Evolutionary conservation across 495 filamentous ascomycete genomes (phyloP).

Genomic region (Umbilicaria muhlenbergii): DNA sequence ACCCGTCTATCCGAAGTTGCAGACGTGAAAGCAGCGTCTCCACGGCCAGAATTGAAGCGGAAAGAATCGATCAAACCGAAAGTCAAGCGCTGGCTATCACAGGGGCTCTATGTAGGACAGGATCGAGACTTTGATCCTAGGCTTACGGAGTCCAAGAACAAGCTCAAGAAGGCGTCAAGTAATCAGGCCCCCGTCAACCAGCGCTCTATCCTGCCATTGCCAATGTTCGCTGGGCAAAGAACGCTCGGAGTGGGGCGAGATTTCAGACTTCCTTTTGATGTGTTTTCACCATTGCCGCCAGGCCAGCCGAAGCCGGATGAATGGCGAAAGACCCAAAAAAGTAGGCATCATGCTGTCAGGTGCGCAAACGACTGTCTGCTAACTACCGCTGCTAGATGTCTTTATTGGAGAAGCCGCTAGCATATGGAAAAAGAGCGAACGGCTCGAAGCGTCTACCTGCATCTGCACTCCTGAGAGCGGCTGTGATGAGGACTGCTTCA

Average conservation of each 20-base stretch:
- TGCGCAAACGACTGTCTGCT: slow-evolving; percentile 1
- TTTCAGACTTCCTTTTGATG: slow-evolving; percentile 77
- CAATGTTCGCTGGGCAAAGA: slow-evolving; percentile 47
- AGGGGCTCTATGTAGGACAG: slow-evolving; percentile 86
- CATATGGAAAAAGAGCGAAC: slow-evolving; percentile 67
- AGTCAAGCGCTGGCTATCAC: slow-evolving; percentile 57
- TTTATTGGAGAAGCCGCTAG: slow-evolving; percentile 82
- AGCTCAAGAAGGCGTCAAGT: slow-evolving; percentile 34
- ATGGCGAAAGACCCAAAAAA: slow-evolving; percentile 80
- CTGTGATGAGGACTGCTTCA: slow-evolving; percentile 82
- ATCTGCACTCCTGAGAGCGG: slow-evolving; percentile 63
- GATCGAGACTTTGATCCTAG: slow-evolving; percentile 45
- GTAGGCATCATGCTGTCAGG: slow-evolving; percentile 30
- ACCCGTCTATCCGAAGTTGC: slow-evolving; percentile 30
- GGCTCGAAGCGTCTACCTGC: slow-evolving; percentile 61
- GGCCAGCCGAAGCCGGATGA: slow-evolving; percentile 82
- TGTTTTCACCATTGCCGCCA: slow-evolving; percentile 71
- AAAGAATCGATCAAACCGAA: slow-evolving; percentile 21
- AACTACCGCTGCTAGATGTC: slow-evolving; percentile 43
- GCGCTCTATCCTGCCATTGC: slow-evolving; percentile 40
- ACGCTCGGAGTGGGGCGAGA: slow-evolving; percentile 52
- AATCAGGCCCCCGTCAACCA: slow-evolving; percentile 24
- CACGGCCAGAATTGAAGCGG: slow-evolving; percentile 18
- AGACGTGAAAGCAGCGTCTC: slow-evolving; percentile 22
- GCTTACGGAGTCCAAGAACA: slow-evolving; percentile 46